Base-by-base conservation (phyloP, 2,329 filamentous ascomycete genomes). In the Bipolaris gigantea region DNA sequence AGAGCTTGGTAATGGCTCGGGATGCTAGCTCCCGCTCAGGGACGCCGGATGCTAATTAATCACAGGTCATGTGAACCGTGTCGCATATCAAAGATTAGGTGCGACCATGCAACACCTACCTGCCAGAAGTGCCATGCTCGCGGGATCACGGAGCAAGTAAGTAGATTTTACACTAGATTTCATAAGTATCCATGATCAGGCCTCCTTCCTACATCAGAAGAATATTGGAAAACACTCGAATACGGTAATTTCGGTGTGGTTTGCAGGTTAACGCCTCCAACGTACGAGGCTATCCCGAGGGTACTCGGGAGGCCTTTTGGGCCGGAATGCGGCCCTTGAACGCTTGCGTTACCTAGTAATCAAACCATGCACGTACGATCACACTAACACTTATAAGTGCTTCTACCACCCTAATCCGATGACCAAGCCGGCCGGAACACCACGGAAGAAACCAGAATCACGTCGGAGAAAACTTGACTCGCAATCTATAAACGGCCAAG, bases 351-450 rank as follows among this genome's bases (percentile, higher is more conserved):
- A 34, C 23, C 18, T 45, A 16, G 32, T 25, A 3, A 25, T 33
- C 4, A 25, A 16, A 5, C 5, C 18, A n/a, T 15, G 21, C 5
- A 9, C 19, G 36, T 19, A 16, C 21, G 13, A 13, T n/a, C 16
- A 11, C 23, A 32, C 48, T 50, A 33, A 50, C 40, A 32, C 43
- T 38, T 18, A 34, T 13, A 32, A 73, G 66, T 74, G 71, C 55
- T 73, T 69, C 54, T 73, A 71, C 38, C 71, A 74, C 55, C 70
- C 70, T 11, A 68, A 66, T 30, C 70, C 71, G 3, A 73, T 74
- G 71, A 74, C 70, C 39, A 71, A 71, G 55, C 70, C 71, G 2
- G 63, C 66, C 16, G 70, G 70, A 6, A 71, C 69, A 8, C 69
- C 70, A 45, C 69, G 70, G n/a, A 72, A 71, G 50, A 70, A 68